Evolutionary conservation across 768 basidiomycete genomes (phyloP).

Genomic region (Rickenella mellea): DNA sequence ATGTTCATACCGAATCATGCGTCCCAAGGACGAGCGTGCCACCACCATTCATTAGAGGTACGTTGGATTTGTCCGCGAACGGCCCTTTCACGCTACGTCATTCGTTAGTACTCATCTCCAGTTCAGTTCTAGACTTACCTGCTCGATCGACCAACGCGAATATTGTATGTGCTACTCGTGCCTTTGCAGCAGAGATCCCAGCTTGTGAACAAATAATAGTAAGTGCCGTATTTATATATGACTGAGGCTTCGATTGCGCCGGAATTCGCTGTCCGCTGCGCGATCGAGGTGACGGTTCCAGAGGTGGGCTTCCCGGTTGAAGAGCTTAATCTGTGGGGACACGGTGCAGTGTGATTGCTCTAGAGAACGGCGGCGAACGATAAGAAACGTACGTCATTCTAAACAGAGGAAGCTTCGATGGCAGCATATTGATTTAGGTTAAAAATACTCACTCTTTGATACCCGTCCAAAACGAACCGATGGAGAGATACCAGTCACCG

Average conservation of each 20-base stretch:
- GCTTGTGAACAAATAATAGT: slow-evolving; percentile 46
- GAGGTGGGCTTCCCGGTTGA: slow-evolving; percentile 33
- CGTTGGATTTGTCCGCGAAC: slow-evolving; percentile 38
- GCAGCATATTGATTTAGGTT: not conserved
- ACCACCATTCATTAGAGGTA: slow-evolving; percentile 35
- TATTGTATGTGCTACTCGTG: slow-evolving; percentile 47
- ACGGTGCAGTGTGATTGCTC: no score
- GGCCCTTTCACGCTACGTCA: slow-evolving; percentile 29
- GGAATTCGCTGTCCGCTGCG: slow-evolving; percentile 31
- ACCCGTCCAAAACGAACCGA: slow-evolving; percentile 50
- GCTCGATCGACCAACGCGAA: slow-evolving; percentile 42
- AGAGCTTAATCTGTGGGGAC: slow-evolving; percentile 20
- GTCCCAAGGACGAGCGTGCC: slow-evolving; percentile 40
- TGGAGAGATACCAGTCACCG: slow-evolving; percentile 36
- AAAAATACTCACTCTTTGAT: slow-evolving; percentile 31
- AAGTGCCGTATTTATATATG: slow-evolving; percentile 33
- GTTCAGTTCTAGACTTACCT: slow-evolving; percentile 19
- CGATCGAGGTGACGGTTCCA: slow-evolving; percentile 30
- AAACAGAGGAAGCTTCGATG: not conserved
- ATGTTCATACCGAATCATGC: slow-evolving; percentile 30
- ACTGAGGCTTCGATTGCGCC: slow-evolving; percentile 42
- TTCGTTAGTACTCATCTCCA: not conserved
- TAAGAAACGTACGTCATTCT: no score
- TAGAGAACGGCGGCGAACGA: no score
- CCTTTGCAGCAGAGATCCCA: slow-evolving; percentile 30